Percentiles rank a stretch among this genome's conserved stretches.
phyloP scores from a whole-genome alignment of 192 early-diverging fungal genomes.

The Phlyctochytrium bullatum region DNA sequence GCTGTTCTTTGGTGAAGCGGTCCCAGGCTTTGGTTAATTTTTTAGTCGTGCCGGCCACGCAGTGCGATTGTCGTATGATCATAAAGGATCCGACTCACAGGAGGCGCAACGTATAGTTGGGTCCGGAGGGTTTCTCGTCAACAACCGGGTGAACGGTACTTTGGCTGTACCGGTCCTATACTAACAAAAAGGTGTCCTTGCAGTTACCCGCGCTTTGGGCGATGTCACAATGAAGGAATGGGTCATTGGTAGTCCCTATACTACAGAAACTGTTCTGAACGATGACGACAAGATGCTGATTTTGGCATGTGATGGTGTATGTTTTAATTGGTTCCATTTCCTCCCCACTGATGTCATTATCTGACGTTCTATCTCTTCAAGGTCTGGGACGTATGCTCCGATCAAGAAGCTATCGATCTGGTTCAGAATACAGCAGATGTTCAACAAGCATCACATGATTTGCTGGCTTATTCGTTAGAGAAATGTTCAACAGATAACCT shows the following conservation, averaged over 20 bases:
- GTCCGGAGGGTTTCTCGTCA: slow-evolving; percentile 95
- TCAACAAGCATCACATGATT: slow-evolving; percentile 69
- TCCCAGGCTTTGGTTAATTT: slow-evolving; percentile 7
- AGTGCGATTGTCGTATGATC: slow-evolving; percentile 91
- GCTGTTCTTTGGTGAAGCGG: slow-evolving; percentile 78
- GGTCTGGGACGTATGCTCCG: slow-evolving; percentile 97
- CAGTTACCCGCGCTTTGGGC: slow-evolving; percentile 93
- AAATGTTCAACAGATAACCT: slow-evolving; percentile 97
- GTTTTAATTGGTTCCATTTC: slow-evolving; percentile 12
- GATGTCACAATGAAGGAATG: slow-evolving; percentile 96
- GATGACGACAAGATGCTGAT: slow-evolving; percentile 80
- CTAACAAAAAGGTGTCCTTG: slow-evolving; percentile 69
- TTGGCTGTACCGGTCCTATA: background rate
- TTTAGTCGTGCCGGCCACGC: slow-evolving; percentile 75
- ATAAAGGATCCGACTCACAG: slow-evolving; percentile 89
- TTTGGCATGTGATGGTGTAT: slow-evolving; percentile 95
- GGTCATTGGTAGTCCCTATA: slow-evolving; percentile 93
- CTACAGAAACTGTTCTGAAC: slow-evolving; percentile 81
- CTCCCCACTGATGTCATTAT: slow-evolving; percentile 3
- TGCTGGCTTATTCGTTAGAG: slow-evolving; percentile 83
- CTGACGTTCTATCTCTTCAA: slow-evolving; percentile 20
- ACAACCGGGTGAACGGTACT: slow-evolving; percentile 93
- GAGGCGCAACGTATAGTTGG: slow-evolving; percentile 92
- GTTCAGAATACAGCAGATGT: slow-evolving; percentile 74
- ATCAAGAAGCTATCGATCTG: slow-evolving; percentile 89